phyloP scores from a whole-genome alignment of 768 basidiomycete species.

The Amanita muscaria region DNA sequence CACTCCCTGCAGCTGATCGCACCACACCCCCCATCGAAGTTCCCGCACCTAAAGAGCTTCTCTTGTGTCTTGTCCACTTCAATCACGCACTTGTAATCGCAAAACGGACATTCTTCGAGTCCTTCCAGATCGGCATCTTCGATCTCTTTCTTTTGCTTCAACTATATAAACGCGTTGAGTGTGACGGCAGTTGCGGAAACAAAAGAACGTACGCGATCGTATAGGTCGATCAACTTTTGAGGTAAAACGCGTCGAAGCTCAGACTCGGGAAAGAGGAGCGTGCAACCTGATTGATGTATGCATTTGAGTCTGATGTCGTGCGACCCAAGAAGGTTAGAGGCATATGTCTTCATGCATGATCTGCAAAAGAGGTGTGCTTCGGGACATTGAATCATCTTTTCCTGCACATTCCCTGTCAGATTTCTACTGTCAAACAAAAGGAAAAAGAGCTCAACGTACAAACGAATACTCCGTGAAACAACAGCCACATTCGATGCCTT shows the following conservation, averaged over 20 bases:
- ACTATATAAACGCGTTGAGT: neutral
- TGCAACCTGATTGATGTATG: conserved; percentile 75
- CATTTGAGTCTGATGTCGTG: conserved; percentile 61
- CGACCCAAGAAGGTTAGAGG: conserved; percentile 54
- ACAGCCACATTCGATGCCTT: conserved; percentile 80
- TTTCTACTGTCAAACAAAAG: neutral
- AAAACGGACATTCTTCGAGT: conserved; percentile 86
- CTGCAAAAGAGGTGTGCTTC: conserved; percentile 85
- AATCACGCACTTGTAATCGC: conserved; percentile 79
- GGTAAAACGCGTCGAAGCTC: conserved; percentile 65
- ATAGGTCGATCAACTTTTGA: conserved; percentile 57
- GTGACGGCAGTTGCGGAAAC: too few species aligned
- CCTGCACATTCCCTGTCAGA: conserved; percentile 31
- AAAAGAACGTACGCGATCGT: conserved; percentile 38
- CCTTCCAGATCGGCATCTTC: conserved; percentile 70
- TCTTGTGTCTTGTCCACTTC: conserved; percentile 48
- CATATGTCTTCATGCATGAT: conserved; percentile 61
- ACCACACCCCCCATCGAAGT: conserved; percentile 61
- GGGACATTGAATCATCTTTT: conserved; percentile 81
- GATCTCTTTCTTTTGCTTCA: conserved; percentile 73
- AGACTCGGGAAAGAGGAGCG: conserved; percentile 53
- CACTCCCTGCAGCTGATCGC: conserved; percentile 74
- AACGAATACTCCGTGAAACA: conserved; percentile 71
- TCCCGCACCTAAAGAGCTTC: conserved; percentile 50
- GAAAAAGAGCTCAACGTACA: conserved; percentile 33